Evolutionary conservation across 805 yeast species (phyloP), one percentile per base, ranked within the genome.

Genomic region (Wickerhamiella siamensis): DNA sequence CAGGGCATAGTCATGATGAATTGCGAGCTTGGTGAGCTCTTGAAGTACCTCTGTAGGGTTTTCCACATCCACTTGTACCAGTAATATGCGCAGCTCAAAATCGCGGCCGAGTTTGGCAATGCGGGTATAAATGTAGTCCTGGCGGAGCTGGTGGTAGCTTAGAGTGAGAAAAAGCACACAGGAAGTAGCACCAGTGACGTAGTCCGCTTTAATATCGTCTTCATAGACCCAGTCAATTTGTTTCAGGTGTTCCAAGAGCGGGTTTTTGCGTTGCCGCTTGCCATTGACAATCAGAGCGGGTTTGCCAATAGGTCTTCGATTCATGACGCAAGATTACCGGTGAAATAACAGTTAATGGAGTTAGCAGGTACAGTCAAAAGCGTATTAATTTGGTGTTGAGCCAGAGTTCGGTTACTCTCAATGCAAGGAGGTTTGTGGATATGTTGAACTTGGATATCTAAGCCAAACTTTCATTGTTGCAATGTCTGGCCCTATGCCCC

Each of bases 101-200:
- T 50, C 57, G 21, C 48, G 46, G 14, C 65, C 65, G 15, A 66
- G 50, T 38, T 51, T 48, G 18, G 48, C 47, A 19, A 65, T 58
- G 14, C 70, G 57, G 16, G 50, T 47, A 51, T 54, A 58, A 16
- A 66, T 62, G 43, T 66, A 64, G 44, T 64, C 69, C 3, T 69
- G 69, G 36, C 60, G 65, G 22, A 65, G 48, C 12, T 57, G 44
- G 45, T 61, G 61, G 40, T 61, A 61, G 32, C 57, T 44, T 40
- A 61, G 43, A 27, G 56, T 55, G 41, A 65, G 51, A 42, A 57
- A 65, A 31, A 65, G 52, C 17, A 55, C 63, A 31, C 66, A 61
- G 26, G 56, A 51, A 3, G 52, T 48, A 17, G 51, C 52, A 5
- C 63, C 61, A 6, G 63, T 49, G 2, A 59, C 51, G 39, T 54